Evolutionary conservation across 805 yeast genomes (phyloP).

Genomic region (Yarrowia sp.): DNA sequence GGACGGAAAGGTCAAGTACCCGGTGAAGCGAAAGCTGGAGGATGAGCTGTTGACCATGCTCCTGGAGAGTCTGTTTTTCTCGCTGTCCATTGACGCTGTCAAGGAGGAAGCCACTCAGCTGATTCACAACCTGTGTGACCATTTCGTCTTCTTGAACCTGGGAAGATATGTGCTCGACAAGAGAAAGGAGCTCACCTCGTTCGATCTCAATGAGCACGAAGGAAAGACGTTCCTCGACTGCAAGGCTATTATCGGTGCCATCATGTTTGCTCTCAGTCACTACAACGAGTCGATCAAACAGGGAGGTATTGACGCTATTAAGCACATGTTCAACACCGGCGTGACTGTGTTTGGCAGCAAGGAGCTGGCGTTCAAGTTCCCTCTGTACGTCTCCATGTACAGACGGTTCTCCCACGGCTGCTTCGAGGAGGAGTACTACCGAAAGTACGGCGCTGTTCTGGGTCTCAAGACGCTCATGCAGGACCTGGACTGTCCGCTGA

Average conservation of each 20-base stretch:
- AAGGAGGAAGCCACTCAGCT: constrained; percentile 69
- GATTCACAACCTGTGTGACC: constrained; percentile 73
- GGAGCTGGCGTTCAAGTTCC: constrained; percentile 71
- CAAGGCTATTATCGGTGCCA: constrained; percentile 72
- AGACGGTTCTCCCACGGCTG: constrained; percentile 89
- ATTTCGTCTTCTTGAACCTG: constrained; percentile 77
- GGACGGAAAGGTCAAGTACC: constrained; percentile 42
- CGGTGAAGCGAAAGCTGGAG: constrained; percentile 51
- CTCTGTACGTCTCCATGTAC: constrained; percentile 76
- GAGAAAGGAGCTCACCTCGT: constrained; percentile 67
- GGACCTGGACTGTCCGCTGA: constrained; percentile 69
- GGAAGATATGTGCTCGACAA: constrained; percentile 75
- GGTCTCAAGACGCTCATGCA: constrained; percentile 79
- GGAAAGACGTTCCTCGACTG: constrained; percentile 76
- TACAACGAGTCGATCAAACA: constrained; percentile 73
- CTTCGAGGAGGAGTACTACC: constrained; percentile 85
- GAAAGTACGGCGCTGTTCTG: constrained; percentile 85
- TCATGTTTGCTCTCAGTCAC: constrained; percentile 80
- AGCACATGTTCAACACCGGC: constrained; percentile 66
- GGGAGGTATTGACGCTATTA: constrained; percentile 72
- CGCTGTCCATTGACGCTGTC: constrained; percentile 77
- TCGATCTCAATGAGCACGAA: constrained; percentile 79
- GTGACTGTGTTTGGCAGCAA: constrained; percentile 69
- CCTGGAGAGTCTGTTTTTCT: constrained; percentile 72
- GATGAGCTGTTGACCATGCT: constrained; percentile 68